Evolutionary conservation across 73 alveolate genomes (phyloP).

Genomic region (Paramecium tetraurelia): DNA sequence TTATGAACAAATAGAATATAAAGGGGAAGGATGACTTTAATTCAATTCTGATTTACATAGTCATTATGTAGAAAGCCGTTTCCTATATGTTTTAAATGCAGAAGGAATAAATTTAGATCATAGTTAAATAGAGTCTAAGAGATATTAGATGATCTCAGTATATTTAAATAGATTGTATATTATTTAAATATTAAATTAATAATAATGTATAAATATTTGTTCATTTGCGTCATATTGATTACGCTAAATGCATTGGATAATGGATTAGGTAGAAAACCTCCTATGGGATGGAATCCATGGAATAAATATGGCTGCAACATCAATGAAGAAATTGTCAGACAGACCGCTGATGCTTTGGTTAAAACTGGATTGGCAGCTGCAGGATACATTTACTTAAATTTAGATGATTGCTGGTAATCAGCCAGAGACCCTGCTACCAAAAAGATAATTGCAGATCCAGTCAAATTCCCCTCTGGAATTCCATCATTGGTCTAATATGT

Average conservation of each 20-base stretch:
- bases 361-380: slow-evolving; percentile 75
- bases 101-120: not conserved
- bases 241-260: slow-evolving; percentile 60
- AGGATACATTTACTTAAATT: slow-evolving; percentile 78
- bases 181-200: not conserved
- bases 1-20: not conserved
- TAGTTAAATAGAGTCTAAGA: not conserved
- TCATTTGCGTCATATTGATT: not conserved
- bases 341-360: slow-evolving; percentile 75
- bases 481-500: slow-evolving; percentile 77
- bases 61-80: not conserved
- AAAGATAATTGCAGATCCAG: slow-evolving; percentile 65
- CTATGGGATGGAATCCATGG: slow-evolving; percentile 95
- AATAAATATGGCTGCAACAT: slow-evolving; percentile 86
- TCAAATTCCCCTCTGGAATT: slow-evolving; percentile 85
- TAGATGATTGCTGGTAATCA: slow-evolving; percentile 89
- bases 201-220: not conserved
- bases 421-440: slow-evolving; percentile 62
- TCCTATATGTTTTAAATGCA: too few relatives aligned
- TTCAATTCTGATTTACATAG: not conserved
- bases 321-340: slow-evolving; percentile 65
- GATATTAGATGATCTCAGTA: not conserved
- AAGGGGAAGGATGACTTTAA: not conserved
- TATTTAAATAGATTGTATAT: not conserved
- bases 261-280: slow-evolving; percentile 82